Conservation (phyloP, 805 yeast species). For the Tetrapisispora fleetii region DNA sequence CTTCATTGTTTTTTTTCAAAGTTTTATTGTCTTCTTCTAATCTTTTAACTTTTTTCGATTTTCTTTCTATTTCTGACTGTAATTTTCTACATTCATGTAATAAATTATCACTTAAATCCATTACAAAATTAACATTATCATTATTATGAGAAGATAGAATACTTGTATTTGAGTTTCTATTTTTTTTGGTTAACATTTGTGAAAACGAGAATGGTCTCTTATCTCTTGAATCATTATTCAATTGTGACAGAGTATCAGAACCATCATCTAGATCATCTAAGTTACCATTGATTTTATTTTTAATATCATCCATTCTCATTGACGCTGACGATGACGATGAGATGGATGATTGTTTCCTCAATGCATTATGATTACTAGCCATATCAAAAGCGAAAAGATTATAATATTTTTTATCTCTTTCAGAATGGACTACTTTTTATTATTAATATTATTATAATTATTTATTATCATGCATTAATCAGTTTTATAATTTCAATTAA, state of each 20-base stretch:
- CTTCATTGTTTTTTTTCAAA: constrained; percentile 32
- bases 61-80: constrained; percentile 49
- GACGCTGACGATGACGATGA: not conserved
- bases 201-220: constrained; percentile 7
- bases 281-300: not conserved
- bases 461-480: no score
- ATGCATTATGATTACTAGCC: not conserved
- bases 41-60: constrained; percentile 35
- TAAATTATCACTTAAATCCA: constrained; percentile 64
- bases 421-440: no score
- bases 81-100: constrained; percentile 61
- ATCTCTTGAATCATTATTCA: not conserved
- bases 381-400: not conserved
- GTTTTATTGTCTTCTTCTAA: constrained; percentile 36
- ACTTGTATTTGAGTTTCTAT: constrained; percentile 7
- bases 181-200: constrained; percentile 8
- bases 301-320: not conserved
- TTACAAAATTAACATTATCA: constrained; percentile 61
- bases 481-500: no score
- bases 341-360: not conserved
- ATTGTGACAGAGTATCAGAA: not conserved
- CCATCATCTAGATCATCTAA: not conserved
- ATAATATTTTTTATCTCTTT: not conserved
- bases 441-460: no score
- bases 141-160: constrained; percentile 17